These are phyloP conservation scores for Neurospora discreta DNA, from an alignment of 495 filamentous ascomycete genomes.

Conservation along the genomic window DNA sequence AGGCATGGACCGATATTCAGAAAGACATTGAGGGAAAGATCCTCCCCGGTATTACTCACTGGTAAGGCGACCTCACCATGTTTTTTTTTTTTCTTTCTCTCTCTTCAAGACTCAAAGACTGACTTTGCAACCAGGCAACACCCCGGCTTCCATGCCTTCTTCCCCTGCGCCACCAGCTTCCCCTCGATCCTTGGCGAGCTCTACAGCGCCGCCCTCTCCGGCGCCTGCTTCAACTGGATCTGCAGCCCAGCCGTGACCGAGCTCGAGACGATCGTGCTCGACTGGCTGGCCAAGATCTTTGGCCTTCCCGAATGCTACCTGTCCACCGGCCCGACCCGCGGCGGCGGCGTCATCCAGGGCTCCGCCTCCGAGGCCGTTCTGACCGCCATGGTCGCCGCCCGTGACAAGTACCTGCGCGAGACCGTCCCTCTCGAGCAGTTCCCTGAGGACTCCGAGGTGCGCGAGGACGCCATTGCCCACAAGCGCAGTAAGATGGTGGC, in stretches of 20 bases:
- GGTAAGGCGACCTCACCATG: conserved; percentile 31
- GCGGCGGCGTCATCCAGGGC: conserved; percentile 91
- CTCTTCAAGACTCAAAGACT: neutral
- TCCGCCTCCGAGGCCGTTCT: conserved; percentile 84
- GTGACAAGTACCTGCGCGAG: conserved; percentile 65
- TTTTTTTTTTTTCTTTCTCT: neutral
- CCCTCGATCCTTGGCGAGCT: conserved; percentile 88
- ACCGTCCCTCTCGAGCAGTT: conserved; percentile 42
- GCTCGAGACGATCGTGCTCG: conserved; percentile 79
- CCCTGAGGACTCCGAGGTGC: conserved; percentile 42
- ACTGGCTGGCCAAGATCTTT: conserved; percentile 76
- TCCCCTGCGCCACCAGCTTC: conserved; percentile 71
- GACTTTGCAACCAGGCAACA: conserved; percentile 40
- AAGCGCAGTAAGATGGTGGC: conserved; percentile 66
- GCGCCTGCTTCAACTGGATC: conserved; percentile 94
- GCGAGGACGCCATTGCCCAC: conserved; percentile 53
- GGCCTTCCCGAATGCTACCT: conserved; percentile 65
- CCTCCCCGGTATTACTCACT: conserved; percentile 90
- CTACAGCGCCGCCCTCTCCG: conserved; percentile 79
- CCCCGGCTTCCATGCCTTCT: conserved; percentile 96
- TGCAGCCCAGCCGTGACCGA: conserved; percentile 94
- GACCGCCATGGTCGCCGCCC: conserved; percentile 77
- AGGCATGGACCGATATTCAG: conserved; percentile 73
- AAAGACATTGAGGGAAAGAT: conserved; percentile 79
- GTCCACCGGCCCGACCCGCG: conserved; percentile 58